phyloP scores from a whole-genome alignment of 1,139 yeast genomes.

The Candida glucosophila region DNA sequence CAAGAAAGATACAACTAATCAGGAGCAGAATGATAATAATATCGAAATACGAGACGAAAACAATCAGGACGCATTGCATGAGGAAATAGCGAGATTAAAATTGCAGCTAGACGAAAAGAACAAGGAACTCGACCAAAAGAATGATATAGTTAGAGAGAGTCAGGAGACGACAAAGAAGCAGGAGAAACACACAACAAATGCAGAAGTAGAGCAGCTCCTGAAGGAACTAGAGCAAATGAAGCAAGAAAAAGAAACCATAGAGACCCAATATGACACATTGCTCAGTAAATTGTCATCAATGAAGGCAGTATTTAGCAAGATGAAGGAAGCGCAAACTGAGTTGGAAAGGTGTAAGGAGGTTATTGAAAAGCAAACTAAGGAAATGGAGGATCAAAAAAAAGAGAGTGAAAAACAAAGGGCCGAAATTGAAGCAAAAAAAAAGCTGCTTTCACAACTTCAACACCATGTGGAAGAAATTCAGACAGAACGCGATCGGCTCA shows the following conservation, averaged over 20 bases:
- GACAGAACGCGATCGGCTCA: conserved; percentile 58
- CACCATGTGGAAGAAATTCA: conserved; percentile 50
- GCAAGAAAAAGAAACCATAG: conserved; percentile 56
- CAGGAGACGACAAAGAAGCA: conserved; percentile 12
- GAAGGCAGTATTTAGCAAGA: conserved; percentile 66
- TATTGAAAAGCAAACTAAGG: conserved; percentile 17
- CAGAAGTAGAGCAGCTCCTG: conserved; percentile 2
- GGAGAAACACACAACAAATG: conserved; percentile 8
- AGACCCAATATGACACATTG: conserved; percentile 66
- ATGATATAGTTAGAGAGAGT: background rate
- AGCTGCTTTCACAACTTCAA: conserved; percentile 21
- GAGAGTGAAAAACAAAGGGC: conserved; percentile 6
- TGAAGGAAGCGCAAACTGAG: conserved; percentile 71
- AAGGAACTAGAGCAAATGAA: conserved; percentile 8
- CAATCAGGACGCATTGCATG: conserved; percentile 4
- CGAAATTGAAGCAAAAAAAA: conserved; percentile 7
- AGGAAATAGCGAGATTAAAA: conserved; percentile 13
- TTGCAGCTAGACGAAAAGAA: conserved; percentile 8
- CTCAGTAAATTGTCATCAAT: conserved; percentile 70
- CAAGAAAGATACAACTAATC: background rate
- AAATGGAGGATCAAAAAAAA: conserved; percentile 17
- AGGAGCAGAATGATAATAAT: background rate
- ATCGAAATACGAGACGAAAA: background rate
- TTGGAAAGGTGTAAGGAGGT: conserved; percentile 48
- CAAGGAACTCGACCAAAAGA: background rate